These are phyloP conservation scores for Karstenula rhodostoma DNA, from an alignment of 2,329 filamentous ascomycete species.

Conservation along the genomic window DNA sequence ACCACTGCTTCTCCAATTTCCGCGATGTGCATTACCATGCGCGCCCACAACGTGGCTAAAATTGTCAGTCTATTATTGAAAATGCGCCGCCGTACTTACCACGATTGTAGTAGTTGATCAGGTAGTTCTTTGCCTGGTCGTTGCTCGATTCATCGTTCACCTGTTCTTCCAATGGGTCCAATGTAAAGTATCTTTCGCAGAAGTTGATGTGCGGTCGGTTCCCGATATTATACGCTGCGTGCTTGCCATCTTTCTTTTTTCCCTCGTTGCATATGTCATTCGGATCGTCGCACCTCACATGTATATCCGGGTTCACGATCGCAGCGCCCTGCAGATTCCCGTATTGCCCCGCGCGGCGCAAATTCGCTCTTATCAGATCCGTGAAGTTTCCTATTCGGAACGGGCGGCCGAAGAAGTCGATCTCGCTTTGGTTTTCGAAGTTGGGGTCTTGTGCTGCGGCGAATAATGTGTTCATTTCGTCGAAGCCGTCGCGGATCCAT, in stretches of 20 bases:
- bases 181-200: constrained; percentile 38
- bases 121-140: constrained; percentile 30
- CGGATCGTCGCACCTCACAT: constrained; percentile 47
- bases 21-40: constrained; percentile 46
- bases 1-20: constrained; percentile 40
- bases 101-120: constrained; percentile 45
- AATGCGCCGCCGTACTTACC: constrained; percentile 18
- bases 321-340: constrained; percentile 32
- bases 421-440: constrained; percentile 29
- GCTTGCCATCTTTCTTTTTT: constrained; percentile 39
- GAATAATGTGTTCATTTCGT: constrained; percentile 44
- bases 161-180: constrained; percentile 33
- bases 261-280: constrained; percentile 35
- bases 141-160: constrained; percentile 36
- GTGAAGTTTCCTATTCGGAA: constrained; percentile 37
- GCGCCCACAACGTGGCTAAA: constrained; percentile 43
- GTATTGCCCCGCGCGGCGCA: constrained; percentile 41
- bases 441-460: constrained; percentile 35
- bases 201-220: constrained; percentile 48
- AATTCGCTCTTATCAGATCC: constrained; percentile 36
- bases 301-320: constrained; percentile 39
- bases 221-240: constrained; percentile 45
- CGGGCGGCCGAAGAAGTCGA: constrained; percentile 41
- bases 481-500: constrained; percentile 40
- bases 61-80: neutral